phyloP scores from a whole-genome alignment of 75 land plant species.

The Pinus taeda region DNA sequence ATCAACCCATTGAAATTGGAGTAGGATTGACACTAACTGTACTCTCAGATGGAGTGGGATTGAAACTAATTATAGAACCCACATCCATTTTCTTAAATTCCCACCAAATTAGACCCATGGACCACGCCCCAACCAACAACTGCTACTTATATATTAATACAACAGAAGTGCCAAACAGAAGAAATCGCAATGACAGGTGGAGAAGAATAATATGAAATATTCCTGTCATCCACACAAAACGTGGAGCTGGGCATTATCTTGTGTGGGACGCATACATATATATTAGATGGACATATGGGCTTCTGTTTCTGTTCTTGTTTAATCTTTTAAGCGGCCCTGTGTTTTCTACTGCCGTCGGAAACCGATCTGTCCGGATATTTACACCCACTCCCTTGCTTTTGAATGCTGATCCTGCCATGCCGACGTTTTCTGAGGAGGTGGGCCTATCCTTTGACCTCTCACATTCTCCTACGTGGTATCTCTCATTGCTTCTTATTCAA shows the following conservation, averaged over 20 bases:
- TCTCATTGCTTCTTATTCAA: background rate
- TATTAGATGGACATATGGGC: background rate
- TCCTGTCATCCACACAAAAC: background rate
- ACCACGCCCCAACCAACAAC: no score
- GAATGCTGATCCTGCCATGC: background rate
- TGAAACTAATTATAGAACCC: no score
- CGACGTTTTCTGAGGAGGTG: background rate
- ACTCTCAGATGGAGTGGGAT: no score
- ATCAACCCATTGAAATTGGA: no score
- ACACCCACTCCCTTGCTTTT: background rate
- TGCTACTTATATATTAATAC: no score
- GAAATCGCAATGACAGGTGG: background rate
- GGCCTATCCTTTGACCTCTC: background rate
- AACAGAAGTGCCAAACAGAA: no score
- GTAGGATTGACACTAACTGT: no score
- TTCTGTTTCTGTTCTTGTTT: background rate
- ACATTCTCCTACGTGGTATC: background rate
- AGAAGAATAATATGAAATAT: background rate
- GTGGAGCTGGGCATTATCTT: background rate
- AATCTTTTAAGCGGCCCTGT: background rate
- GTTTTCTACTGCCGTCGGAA: background rate
- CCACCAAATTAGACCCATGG: no score
- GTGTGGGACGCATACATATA: background rate
- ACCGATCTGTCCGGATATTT: slow-evolving; percentile 7
- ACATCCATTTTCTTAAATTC: no score